Evolutionary conservation across 73 alveolate genomes (phyloP), one percentile per base, ranked within the genome.

Genomic region (Paramecium sexaurelia): DNA sequence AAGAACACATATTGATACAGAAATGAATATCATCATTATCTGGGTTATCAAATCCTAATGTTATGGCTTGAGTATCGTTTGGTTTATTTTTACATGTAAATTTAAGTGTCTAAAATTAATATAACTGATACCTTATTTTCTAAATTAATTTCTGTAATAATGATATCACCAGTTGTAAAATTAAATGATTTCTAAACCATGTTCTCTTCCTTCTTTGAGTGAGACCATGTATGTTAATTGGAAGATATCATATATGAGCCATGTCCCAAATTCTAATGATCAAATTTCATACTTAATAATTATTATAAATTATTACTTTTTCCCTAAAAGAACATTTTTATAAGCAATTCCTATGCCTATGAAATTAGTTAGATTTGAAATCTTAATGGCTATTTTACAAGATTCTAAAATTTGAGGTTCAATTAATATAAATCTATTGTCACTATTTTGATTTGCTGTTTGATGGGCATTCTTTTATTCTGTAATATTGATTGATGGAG

Each of bases 171-270:
- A 11, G 55, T 88, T 26, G 75, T 29, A 55, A 88, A 88, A 11
- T 15, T 55, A 37, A 88, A 88, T 6, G 83, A 17, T 57, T 88
- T 88, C 29, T 40, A 36, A 9, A 61, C 66, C 73, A 88, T 88
- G 36, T 88, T 88, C 17, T 88, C 89, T 32, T 88, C 94, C 19
- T 88, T 88, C 3, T 55, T 68, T 1, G 90, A 88, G 27, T 88
- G 94, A 26, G 94, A 88, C 94, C 94, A 88, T 19, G 84, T 56
- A 2, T 88, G 73, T 13, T 84, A 90, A 43, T 88, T 69, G 17
- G 91, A 68, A 5, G 94, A 88, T 9, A 88, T 88, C 55, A 88
- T 36, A 29, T 88, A 88, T 9, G 94, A 75, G 1, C 94, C 94
- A 69, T 88, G 94, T 7, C 94, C 94, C n/a, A 57, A 43, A 39